Evolutionary conservation across 106 monocot species (phyloP), one percentile per base, ranked within the genome.

Genomic region (Dactylorhiza incarnata): DNA sequence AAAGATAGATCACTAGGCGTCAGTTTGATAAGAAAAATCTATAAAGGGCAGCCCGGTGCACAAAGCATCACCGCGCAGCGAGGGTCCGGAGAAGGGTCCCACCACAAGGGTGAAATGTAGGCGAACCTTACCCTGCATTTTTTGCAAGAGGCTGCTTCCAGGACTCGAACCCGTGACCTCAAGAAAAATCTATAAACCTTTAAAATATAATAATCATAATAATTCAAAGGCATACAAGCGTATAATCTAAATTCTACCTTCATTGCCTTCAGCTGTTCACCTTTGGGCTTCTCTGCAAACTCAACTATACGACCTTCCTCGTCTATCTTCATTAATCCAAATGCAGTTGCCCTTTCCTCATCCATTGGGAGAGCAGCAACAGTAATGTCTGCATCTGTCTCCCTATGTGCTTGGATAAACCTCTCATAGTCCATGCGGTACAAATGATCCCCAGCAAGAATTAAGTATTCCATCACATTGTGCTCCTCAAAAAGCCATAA

Each of bases 351-450:
- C 51, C 93, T 86, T 22, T 84, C 73, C 76, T 97, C 97, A 79
- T 97, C 97, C 97, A 97, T 86, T 11, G 97, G 97, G 43, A 97
- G 74, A 12, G 97, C 91, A 79, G 97, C 89, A 9, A 97, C 97
- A 73, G 97, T 97, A 12, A 97, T 97, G 78, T 97, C 97, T 26
- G 97, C 97, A 80, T 97, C 76, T 6, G 91, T 91, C 73, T 97
- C 97, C 79, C 97, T 88, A 66, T 97, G 97, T 15, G 97, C 97
- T 79, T 97, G 93, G 65, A 97, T 91, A 70, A 95, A 97, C 75
- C 84, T 91, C 78, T 97, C 91, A 77, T 97, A 97, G 79, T 97
- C 94, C 94, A 97, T 97, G 19, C 97, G 89, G 77, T 97, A 97
- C 43, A 97, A 76, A 75, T 97, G 93, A 89, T 97, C 97, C 45